Percentiles rank a stretch among this genome's conserved stretches.
Conservation (phyloP, 73 alveolate species). For the Breviolum minutum region DNA sequence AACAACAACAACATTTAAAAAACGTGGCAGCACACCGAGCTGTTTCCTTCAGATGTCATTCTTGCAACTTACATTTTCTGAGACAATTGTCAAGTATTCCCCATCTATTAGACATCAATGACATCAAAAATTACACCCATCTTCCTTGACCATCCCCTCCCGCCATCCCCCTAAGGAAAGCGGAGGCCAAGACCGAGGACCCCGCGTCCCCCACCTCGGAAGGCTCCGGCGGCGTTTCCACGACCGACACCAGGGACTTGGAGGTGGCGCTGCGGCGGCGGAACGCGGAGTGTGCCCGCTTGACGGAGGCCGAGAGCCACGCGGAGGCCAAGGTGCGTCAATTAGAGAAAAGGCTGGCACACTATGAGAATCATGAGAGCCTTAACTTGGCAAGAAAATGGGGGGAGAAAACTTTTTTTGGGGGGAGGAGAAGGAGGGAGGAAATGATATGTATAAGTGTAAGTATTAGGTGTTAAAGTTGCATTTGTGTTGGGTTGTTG, state of each 20-base stretch:
- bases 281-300: background rate
- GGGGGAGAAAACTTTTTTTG: background rate
- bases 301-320: constrained; percentile 7
- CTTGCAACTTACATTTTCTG: too few species aligned
- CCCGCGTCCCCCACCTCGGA: background rate
- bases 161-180: background rate
- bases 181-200: background rate
- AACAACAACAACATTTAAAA: too few species aligned
- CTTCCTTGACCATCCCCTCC: background rate
- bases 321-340: constrained; percentile 12
- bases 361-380: background rate
- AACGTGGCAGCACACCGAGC: too few species aligned
- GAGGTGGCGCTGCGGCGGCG: background rate
- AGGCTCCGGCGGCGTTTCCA: background rate
- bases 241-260: background rate
- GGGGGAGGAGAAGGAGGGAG: too few species aligned
- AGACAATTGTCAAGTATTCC: too few species aligned
- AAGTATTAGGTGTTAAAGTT: too few species aligned
- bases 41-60: too few species aligned
- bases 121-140: background rate
- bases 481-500: too few species aligned
- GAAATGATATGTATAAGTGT: too few species aligned
- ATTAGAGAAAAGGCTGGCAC: constrained; percentile 4
- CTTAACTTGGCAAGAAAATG: background rate
- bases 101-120: too few species aligned